Evolutionary conservation across 257 asterid genomes (phyloP).

Genomic region (Lantana camara): DNA sequence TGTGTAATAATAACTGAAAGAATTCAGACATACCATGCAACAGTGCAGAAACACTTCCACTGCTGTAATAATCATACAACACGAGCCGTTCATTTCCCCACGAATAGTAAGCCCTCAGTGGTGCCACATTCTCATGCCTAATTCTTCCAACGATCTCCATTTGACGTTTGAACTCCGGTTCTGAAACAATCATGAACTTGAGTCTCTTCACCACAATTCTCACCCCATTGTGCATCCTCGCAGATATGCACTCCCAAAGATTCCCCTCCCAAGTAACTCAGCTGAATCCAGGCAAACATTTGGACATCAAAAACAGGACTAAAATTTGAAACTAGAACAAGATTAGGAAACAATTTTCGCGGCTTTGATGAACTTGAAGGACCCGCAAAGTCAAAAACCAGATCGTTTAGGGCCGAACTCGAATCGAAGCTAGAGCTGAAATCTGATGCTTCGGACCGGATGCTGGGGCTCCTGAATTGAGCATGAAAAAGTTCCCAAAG

Average conservation of each 20-base stretch:
- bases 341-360: not conserved
- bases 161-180: constrained; percentile 2
- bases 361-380: not conserved
- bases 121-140: constrained; percentile 17
- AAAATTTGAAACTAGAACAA: constrained; percentile 20
- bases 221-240: constrained; percentile 6
- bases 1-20: no score
- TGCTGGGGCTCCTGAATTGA: constrained; percentile 17
- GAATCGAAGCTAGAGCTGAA: not conserved
- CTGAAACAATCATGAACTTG: not conserved
- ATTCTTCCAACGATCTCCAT: constrained; percentile 21
- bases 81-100: constrained; percentile 15
- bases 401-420: not conserved
- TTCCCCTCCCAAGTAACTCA: constrained; percentile 19
- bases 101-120: constrained; percentile 24
- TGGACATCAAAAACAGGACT: constrained; percentile 13
- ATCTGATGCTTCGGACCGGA: constrained; percentile 10
- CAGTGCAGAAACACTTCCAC: constrained; percentile 12
- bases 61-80: constrained; percentile 21
- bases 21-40: constrained; percentile 7
- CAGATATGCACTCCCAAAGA: constrained; percentile 17
- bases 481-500: constrained; percentile 21
- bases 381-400: not conserved
- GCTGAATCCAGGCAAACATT: constrained; percentile 13
- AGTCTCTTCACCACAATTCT: constrained; percentile 20